Evolutionary conservation across 345 rosid genomes (phyloP).

Genomic region (Sonneratia caseolaris): DNA sequence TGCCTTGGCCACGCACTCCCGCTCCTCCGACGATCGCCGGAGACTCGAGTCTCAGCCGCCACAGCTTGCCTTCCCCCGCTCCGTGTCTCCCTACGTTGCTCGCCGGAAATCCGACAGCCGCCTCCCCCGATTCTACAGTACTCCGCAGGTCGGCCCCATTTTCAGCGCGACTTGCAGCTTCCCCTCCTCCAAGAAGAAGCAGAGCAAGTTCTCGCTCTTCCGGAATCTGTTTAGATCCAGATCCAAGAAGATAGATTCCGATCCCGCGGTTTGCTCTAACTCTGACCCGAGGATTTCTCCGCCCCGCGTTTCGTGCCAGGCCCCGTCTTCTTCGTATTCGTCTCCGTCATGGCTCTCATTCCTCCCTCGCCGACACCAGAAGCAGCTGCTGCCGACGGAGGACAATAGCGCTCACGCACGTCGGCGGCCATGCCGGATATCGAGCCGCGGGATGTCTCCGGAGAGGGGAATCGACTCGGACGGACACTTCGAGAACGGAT

Average conservation of each 20-base stretch:
- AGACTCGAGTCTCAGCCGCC: constrained; percentile 21
- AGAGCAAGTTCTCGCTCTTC: constrained; percentile 41
- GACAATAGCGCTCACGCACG: constrained; percentile 18
- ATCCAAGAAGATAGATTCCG: constrained; percentile 47
- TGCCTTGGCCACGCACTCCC: constrained; percentile 1
- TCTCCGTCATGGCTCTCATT: constrained; percentile 53
- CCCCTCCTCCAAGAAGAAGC: constrained; percentile 13
- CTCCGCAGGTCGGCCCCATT: constrained; percentile 63
- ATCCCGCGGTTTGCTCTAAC: constrained; percentile 16
- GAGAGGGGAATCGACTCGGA: constrained; percentile 24
- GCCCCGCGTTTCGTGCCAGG: neutral
- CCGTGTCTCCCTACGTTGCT: constrained; percentile 67
- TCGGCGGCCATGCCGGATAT: constrained; percentile 12
- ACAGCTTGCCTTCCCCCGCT: constrained; percentile 61
- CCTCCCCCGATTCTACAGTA: constrained; percentile 41
- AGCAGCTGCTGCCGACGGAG: constrained; percentile 16
- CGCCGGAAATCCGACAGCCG: constrained; percentile 25
- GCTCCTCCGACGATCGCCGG: constrained; percentile 3
- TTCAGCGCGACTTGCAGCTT: constrained; percentile 10
- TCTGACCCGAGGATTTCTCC: constrained; percentile 13
- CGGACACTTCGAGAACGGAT: constrained; percentile 27
- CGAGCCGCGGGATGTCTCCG: constrained; percentile 81
- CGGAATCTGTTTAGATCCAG: constrained; percentile 52
- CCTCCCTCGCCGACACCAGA: constrained; percentile 30
- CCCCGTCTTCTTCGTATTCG: constrained; percentile 15